Percentiles rank a stretch among this genome's conserved stretches.
Evolutionary conservation across 2,329 filamentous ascomycete genomes (phyloP).

Genomic region (Zalaria sp.): DNA sequence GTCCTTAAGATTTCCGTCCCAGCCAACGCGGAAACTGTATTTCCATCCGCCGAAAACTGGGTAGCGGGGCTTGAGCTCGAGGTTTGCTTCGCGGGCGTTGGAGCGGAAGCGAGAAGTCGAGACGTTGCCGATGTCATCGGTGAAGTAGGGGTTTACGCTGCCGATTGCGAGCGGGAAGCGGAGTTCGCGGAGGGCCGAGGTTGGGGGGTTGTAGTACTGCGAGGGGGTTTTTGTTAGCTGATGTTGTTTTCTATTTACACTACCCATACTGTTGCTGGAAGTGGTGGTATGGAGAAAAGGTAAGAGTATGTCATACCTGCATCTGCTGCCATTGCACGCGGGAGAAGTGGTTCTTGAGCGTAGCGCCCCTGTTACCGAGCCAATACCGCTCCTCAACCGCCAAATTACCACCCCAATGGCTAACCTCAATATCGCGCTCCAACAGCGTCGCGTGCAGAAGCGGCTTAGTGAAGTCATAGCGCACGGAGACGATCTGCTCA

Average conservation of each 20-base stretch:
- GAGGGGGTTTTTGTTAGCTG: not conserved
- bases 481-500: slow-evolving; percentile 56
- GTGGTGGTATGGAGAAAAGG: no score
- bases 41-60: slow-evolving; percentile 98
- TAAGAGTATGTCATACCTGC: slow-evolving; percentile 11
- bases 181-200: slow-evolving; percentile 67
- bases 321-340: slow-evolving; percentile 33
- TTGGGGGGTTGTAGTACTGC: slow-evolving; percentile 59
- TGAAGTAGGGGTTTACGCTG: slow-evolving; percentile 82
- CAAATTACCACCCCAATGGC: slow-evolving; percentile 94
- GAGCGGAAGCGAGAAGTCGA: slow-evolving; percentile 81
- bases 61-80: slow-evolving; percentile 88
- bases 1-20: slow-evolving; percentile 73
- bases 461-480: slow-evolving; percentile 93
- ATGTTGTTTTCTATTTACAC: no score
- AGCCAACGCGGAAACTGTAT: slow-evolving; percentile 91
- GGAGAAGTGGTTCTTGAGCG: slow-evolving; percentile 39
- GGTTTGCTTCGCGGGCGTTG: slow-evolving; percentile 47
- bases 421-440: slow-evolving; percentile 87
- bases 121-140: slow-evolving; percentile 91
- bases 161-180: slow-evolving; percentile 67
- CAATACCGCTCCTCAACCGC: slow-evolving; percentile 91
- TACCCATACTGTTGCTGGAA: no score
- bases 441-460: slow-evolving; percentile 64
- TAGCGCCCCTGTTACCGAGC: slow-evolving; percentile 73